Base-by-base conservation (phyloP, 2,329 filamentous ascomycete species). In the Talaromyces atroroseus region DNA sequence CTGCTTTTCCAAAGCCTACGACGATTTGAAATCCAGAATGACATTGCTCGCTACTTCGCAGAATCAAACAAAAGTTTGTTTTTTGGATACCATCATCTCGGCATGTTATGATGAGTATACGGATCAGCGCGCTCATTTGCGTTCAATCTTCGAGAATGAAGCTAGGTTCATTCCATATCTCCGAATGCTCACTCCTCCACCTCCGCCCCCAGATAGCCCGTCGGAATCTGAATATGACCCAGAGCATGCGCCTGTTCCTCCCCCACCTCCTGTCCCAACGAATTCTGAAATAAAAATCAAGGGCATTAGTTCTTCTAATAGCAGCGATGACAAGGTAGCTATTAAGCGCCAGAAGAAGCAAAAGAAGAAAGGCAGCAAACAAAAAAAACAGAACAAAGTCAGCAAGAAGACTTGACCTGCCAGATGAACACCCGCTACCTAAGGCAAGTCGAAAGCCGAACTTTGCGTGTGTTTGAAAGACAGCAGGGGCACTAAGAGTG, bases 81-180 rank as follows among this genome's bases (percentile, higher is more conserved):
- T 96, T 23, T 80, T 97, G 6, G 82, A 82, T 34, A 79, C 83
- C 40, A 80, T 96, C 40, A 76, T 95, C 53, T 86, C 81, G 11
- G 91, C 89, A 53, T 87, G 95, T 65, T 97, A 96, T 71, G 80
- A 81, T 5, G 82, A 83, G 2, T 95, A 95, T 66, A 76, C 81
- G 20, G 71, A 78, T 44, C 89, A 95, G 69, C 82, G 91, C 52
- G 75, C 80, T 12, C 86, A 81, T 61, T 74, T 92, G 8, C 74
- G 76, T 52, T 72, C 76, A 36, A 69, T 87, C 1, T 81, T 82
- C 55, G 72, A 76, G 56, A 73, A 70, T 3, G 63, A 73, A 34
- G 59, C 64, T 26, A 64, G 69, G 58, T 75, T 74, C 49, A 68
- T 66, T 24, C 64, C 61, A 16, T 66, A 70, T 48, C 56, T 57